A percentile compares a stretch with the other conserved stretches of the same genome.
phyloP scores from a whole-genome alignment of 1,284 basidiomycete genomes.

The Puccinia novopanici region DNA sequence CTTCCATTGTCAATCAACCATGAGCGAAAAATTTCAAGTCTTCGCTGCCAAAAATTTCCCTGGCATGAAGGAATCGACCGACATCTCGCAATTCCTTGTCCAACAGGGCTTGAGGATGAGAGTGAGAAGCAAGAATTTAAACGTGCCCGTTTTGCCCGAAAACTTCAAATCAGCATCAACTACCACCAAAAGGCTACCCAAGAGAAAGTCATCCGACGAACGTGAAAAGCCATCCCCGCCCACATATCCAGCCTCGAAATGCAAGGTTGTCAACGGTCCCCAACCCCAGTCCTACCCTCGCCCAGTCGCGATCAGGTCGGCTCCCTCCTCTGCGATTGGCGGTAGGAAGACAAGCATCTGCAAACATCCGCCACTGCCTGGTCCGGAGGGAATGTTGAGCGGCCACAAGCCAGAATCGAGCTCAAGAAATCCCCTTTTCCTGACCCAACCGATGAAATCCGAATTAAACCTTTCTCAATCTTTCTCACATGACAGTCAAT shows the following conservation, averaged over 20 bases:
- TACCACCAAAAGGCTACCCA: background rate
- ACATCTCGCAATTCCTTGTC: background rate
- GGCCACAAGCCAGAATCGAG: conserved; percentile 12
- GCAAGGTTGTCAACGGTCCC: background rate
- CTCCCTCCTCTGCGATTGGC: background rate
- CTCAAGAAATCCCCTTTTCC: background rate
- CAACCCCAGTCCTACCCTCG: background rate
- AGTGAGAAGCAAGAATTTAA: conserved; percentile 15
- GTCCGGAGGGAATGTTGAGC: background rate
- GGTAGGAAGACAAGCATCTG: background rate
- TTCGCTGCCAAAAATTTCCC: conserved; percentile 28
- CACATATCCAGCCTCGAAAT: background rate
- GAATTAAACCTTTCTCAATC: background rate
- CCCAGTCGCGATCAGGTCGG: background rate
- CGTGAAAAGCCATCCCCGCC: background rate
- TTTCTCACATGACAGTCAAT: background rate
- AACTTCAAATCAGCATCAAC: background rate
- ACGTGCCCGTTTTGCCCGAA: background rate
- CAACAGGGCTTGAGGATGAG: conserved; percentile 29
- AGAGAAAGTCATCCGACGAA: background rate
- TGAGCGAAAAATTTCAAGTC: conserved; percentile 32
- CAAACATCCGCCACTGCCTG: conserved; percentile 1
- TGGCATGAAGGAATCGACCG: conserved; percentile 19
- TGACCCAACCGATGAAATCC: background rate
- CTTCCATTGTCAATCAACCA: conserved; percentile 11